Base-by-base conservation (phyloP, 1,284 basidiomycete genomes). In the Ganoderma lucidum region DNA sequence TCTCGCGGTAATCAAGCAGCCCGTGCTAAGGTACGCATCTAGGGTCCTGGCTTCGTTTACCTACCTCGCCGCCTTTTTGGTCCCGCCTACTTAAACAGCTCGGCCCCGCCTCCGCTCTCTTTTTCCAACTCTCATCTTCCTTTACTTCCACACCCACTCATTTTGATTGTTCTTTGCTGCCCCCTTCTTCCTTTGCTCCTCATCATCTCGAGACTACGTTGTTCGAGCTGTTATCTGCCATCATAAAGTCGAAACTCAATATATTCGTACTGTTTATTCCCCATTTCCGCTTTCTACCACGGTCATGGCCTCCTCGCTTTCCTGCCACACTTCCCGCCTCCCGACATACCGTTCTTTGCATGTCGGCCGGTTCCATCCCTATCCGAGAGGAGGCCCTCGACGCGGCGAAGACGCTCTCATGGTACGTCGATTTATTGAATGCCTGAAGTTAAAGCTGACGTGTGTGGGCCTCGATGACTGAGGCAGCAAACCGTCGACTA, bases 381-480 rank as follows among this genome's bases (percentile, higher is more conserved):
- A 74, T n/a, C 71, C 73, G 60, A 65, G 73, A 39, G 66, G 39
- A 9, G 53, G 41, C 6, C 71, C 64, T 39, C 63, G 35, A 44
- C 67, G 67, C 12, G 65, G 63, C 10, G 65, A 70, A 45, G 72
- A 73, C 44, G 62, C 66, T 9, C 61, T 73, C 53, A 68, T 71
- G 70, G 70, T 81, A 77, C 39, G 74, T 80, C 28, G n/a, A 39
- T 35, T 35, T n/a, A 15, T n/a, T 37, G 56, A 30, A 39, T 39
- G 19, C 35, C 35, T n/a, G 15, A 6, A 12, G 28, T 35, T 15
- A 59, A 9, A 10, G 19, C 56, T 39, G 19, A 59, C 56, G 9
- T 19, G 17, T 39, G n/a, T n/a, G 56, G 10, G 32, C 56, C 12
- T 30, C 15, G 3, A 39, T 9, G 19, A 35, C 35, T 32, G 6